These are phyloP conservation scores for Monosporascus ibericus DNA, from an alignment of 2,329 filamentous ascomycete species.

Conservation along the genomic window DNA sequence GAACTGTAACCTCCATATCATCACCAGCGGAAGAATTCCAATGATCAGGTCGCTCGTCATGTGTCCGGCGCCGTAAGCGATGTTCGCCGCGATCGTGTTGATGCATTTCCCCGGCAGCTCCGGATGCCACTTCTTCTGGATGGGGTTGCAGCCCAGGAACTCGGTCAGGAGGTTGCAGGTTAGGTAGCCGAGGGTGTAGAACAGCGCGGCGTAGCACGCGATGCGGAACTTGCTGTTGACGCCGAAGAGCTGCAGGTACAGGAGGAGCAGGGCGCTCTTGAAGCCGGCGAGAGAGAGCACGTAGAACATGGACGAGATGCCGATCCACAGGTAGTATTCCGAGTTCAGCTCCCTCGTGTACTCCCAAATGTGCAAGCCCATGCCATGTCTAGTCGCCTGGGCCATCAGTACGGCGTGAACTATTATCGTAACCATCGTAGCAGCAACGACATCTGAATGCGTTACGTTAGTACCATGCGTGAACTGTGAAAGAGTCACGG, in stretches of 20 bases:
- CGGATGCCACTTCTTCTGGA: constrained; percentile 20
- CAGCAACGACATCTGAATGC: constrained; percentile 17
- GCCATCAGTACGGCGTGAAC: constrained; percentile 21
- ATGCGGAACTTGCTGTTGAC: constrained; percentile 20
- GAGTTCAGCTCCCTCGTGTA: constrained; percentile 22
- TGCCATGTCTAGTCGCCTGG: constrained; percentile 22
- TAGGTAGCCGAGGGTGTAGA: constrained; percentile 47
- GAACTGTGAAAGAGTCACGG: not conserved
- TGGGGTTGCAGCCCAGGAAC: constrained; percentile 23
- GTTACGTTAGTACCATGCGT: constrained; percentile 5
- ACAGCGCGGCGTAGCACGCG: constrained; percentile 21
- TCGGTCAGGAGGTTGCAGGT: constrained; percentile 49
- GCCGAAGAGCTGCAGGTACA: constrained; percentile 24
- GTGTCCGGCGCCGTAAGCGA: constrained; percentile 22
- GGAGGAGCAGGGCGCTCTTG: constrained; percentile 21
- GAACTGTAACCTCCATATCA: constrained; percentile 22
- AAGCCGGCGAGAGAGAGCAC: constrained; percentile 22
- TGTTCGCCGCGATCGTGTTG: constrained; percentile 20
- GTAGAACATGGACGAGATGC: constrained; percentile 25
- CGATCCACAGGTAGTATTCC: constrained; percentile 25
- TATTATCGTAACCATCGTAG: constrained; percentile 21
- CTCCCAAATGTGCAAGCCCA: constrained; percentile 26
- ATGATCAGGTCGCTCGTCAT: constrained; percentile 26
- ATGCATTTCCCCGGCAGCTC: constrained; percentile 20
- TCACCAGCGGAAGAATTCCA: constrained; percentile 20